A percentile compares a stretch with the other conserved stretches of the same genome.
phyloP scores from a whole-genome alignment of 2,329 filamentous ascomycete species.

The Colletotrichum siamense region DNA sequence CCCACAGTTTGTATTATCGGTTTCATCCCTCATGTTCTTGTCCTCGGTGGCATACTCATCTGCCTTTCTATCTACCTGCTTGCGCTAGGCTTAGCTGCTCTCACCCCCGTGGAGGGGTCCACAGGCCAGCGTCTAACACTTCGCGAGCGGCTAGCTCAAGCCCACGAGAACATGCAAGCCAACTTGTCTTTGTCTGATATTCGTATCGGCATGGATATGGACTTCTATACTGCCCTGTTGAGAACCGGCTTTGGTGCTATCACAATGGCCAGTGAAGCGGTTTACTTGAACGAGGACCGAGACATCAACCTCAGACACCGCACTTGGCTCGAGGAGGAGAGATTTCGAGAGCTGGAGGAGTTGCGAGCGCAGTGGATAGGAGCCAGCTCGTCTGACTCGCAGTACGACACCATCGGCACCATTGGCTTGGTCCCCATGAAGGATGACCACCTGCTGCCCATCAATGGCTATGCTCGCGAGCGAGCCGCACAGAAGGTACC shows the following conservation, averaged over 20 bases:
- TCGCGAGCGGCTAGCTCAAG: slow-evolving; percentile 68
- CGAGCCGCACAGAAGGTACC: slow-evolving; percentile 66
- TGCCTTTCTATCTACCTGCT: slow-evolving; percentile 80
- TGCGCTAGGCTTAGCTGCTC: slow-evolving; percentile 77
- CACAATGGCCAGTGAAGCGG: slow-evolving; percentile 92
- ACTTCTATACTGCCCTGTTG: slow-evolving; percentile 92
- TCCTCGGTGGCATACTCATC: slow-evolving; percentile 77
- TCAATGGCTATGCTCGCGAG: slow-evolving; percentile 72
- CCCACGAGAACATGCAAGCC: slow-evolving; percentile 90
- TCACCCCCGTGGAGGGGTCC: slow-evolving; percentile 61
- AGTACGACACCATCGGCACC: slow-evolving; percentile 58
- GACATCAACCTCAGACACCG: slow-evolving; percentile 74
- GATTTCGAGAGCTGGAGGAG: slow-evolving; percentile 77
- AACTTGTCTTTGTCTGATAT: slow-evolving; percentile 85
- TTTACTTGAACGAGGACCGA: slow-evolving; percentile 91
- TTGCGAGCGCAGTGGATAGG: slow-evolving; percentile 57
- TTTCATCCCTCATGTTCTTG: slow-evolving; percentile 92
- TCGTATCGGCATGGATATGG: slow-evolving; percentile 83
- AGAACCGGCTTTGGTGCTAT: slow-evolving; percentile 87
- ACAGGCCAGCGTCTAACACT: slow-evolving; percentile 44
- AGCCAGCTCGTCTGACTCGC: slow-evolving; percentile 50
- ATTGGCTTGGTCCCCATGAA: slow-evolving; percentile 62
- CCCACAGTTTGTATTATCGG: slow-evolving; percentile 95
- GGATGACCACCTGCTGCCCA: slow-evolving; percentile 44
- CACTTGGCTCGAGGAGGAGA: slow-evolving; percentile 93